Base-by-base conservation (phyloP, 2,329 filamentous ascomycete species). In the Ophiostoma novo-ulmi region DNA sequence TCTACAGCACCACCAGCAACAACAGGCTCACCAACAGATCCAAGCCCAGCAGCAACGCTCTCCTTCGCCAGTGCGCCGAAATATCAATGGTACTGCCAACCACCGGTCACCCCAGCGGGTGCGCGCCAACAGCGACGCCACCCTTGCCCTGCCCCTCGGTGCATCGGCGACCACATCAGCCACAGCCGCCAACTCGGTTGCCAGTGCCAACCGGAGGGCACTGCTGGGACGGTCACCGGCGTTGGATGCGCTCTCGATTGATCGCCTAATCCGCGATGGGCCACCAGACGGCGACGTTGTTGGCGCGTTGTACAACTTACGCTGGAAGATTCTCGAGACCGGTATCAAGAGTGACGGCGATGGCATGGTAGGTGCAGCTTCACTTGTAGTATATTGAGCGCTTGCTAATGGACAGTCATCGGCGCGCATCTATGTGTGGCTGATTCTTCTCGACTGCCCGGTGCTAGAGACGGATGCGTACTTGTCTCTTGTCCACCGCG, bases 371-470 rank as follows among this genome's bases (percentile, higher is more conserved):
- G 79, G 83, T 48, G 65, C 10, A 41, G 36, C 39, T 38, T 35
- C 71, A 36, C 52, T 55, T 5, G 3, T 39, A 39, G 8, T 11
- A 39, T 11, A 39, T 39, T 39, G 3, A 10, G 2, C 38, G 38
- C 38, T 13, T 36, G 26, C 26, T 22, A 66, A 55, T 1, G 5
- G 1, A 20, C 5, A 97, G 94, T 99, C 95, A 26, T 90, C 93
- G 65, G 84, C 95, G 73, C 90, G 95, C 76, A 96, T 98, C 78
- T 98, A 99, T 79, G 88, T 97, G 74, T 99, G 95, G 95, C 87
- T 98, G 58, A 92, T 97, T 75, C 87, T 99, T 14, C 90, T 99
- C 75, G 92, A 97, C 77, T 90, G 94, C 41, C 89, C 93, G 7
- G 88, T 97, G 63, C 83, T 97, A 73, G 86, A 89, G 64, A 97